Evolutionary conservation across 139 green algal species (phyloP), one percentile per base, ranked within the genome.

Genomic region (Monoraphidium neglectum): DNA sequence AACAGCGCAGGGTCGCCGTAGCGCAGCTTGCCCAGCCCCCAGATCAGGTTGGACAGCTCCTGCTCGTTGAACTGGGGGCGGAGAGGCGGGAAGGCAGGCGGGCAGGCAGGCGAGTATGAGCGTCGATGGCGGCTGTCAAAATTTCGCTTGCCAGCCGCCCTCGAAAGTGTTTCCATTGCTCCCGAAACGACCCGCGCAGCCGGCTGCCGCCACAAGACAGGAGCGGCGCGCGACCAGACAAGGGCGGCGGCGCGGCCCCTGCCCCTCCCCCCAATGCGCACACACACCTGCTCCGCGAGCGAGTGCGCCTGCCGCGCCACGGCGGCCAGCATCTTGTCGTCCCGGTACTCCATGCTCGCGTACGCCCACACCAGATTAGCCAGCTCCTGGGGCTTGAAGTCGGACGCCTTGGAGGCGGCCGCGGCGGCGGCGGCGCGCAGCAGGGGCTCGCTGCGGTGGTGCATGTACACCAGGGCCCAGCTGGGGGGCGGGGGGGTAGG

Each of bases 321-420:
- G 28, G 60, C 74, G 26, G 67, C 28, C 61, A 78, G 71, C 40
- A 84, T 79, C 51, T 72, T 32, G 2, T 60, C 30, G 43, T 88
- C 60, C 6, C 68, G 65, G 56, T 83, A 78, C 40, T 86, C 86
- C 65, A 87, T 79, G 66, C 65, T 82, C 18, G 86, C 86, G 46
- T 87, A 81, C 0, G 86, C 81, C 86, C 83, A 91, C 69, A 91
- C 76, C 30, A 87, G 70, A 72, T 95, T 95, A 47, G 87, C 79
- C 57, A 95, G 81, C 81, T 93, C 86, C 64, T 92, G 88, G 0
- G 84, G 86, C 71, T 86, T 89, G 53, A 92, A 83, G 63, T 85
- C 77, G 1, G 56, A 21, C 62, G 84, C 70, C 43, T 70, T 79
- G 3, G 49, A 47, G 56, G 56, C 56, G 56, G 74, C 70, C 64